Evolutionary conservation across 2,329 filamentous ascomycete species (phyloP).

Genomic region (Leptoxyphium fumago): DNA sequence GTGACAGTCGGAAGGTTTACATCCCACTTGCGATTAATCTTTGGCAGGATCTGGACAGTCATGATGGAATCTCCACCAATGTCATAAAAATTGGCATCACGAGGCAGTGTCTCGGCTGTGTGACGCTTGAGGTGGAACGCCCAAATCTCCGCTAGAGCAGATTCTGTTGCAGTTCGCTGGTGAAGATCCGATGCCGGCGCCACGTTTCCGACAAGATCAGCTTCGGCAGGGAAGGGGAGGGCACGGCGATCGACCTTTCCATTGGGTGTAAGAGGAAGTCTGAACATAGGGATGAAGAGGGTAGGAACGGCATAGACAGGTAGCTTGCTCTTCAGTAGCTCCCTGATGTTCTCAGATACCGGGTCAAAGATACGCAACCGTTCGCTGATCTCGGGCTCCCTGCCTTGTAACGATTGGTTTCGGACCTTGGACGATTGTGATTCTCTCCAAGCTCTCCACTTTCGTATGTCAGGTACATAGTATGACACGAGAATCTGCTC

Average conservation of each 20-base stretch:
- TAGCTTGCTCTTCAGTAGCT: slow-evolving; percentile 56
- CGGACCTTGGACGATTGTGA: background rate
- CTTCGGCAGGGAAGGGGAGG: slow-evolving; percentile 66
- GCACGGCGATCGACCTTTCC: slow-evolving; percentile 70
- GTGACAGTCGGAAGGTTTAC: slow-evolving; percentile 54
- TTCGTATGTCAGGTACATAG: slow-evolving; percentile 64
- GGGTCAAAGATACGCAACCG: slow-evolving; percentile 39
- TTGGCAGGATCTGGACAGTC: slow-evolving; percentile 66
- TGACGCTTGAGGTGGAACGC: slow-evolving; percentile 51
- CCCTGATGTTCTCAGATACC: slow-evolving; percentile 44
- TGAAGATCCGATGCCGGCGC: slow-evolving; percentile 29
- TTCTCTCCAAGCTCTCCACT: slow-evolving; percentile 57
- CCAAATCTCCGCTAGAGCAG: slow-evolving; percentile 57
- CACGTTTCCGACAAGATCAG: slow-evolving; percentile 45
- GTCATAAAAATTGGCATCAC: slow-evolving; percentile 58
- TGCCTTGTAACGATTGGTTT: slow-evolving; percentile 14
- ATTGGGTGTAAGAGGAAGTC: slow-evolving; percentile 69
- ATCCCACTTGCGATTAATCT: slow-evolving; percentile 47
- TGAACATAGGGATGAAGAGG: slow-evolving; percentile 56
- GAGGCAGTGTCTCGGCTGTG: slow-evolving; percentile 51
- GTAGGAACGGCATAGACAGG: slow-evolving; percentile 63
- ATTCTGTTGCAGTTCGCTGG: slow-evolving; percentile 44
- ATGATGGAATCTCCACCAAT: slow-evolving; percentile 68
- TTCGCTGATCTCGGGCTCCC: background rate
- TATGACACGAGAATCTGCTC: slow-evolving; percentile 81